Conservation (phyloP, 2,329 filamentous ascomycete species). For the Chrysosporium queenslandicum region DNA sequence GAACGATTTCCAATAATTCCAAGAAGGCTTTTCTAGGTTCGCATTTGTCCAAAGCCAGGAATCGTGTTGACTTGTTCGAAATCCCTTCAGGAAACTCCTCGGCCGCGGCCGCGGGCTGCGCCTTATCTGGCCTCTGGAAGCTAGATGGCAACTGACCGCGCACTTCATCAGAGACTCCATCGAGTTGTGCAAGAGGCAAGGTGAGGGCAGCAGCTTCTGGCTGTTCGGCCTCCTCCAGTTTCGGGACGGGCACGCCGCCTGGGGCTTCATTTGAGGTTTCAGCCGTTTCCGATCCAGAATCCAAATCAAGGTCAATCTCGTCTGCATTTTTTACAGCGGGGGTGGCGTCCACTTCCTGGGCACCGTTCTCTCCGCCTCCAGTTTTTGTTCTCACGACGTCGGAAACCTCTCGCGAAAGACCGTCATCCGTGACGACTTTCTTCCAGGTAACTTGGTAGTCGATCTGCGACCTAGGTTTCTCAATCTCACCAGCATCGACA, state of each 20-base stretch:
- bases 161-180: conserved; percentile 51
- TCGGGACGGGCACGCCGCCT: not conserved
- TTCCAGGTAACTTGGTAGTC: conserved; percentile 32
- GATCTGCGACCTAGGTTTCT: conserved; percentile 18
- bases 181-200: conserved; percentile 13
- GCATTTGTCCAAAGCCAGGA: conserved; percentile 88
- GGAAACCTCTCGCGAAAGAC: conserved; percentile 20
- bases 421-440: conserved; percentile 27
- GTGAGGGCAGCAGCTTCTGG: not conserved
- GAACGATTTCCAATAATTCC: conserved; percentile 59
- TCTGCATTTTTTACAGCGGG: conserved; percentile 27
- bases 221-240: not conserved
- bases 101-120: conserved; percentile 36
- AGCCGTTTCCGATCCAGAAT: conserved; percentile 13
- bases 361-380: conserved; percentile 14
- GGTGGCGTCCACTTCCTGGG: conserved; percentile 47
- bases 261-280: not conserved
- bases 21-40: conserved; percentile 59
- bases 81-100: conserved; percentile 61
- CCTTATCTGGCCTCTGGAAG: conserved; percentile 46
- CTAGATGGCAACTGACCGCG: conserved; percentile 66
- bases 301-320: conserved; percentile 34
- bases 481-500: conserved; percentile 11
- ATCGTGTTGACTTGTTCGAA: conserved; percentile 67
- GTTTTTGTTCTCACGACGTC: conserved; percentile 20